A percentile compares a stretch with the other conserved stretches of the same genome.
Evolutionary conservation across 176 grass and related monocot species (phyloP).

Genomic region (Zoysia pacifica): DNA sequence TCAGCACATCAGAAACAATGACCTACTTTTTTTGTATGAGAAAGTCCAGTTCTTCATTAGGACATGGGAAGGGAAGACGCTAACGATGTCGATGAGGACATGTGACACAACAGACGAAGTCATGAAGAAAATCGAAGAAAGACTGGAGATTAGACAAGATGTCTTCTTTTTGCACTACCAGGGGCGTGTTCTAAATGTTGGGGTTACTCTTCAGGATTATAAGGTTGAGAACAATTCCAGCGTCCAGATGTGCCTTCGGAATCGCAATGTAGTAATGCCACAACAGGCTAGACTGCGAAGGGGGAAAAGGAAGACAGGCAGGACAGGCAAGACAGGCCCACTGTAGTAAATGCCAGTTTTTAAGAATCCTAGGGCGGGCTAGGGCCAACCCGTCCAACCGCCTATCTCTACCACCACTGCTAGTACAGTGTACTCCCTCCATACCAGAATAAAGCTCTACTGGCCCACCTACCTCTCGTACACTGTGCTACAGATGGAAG

Average conservation of each 20-base stretch:
- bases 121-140: conserved; percentile 18
- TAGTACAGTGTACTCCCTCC: too few relatives aligned
- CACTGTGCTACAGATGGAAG: too few relatives aligned
- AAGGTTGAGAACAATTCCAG: conserved; percentile 25
- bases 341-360: too few relatives aligned
- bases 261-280: neutral
- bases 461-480: too few relatives aligned
- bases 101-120: conserved; percentile 10
- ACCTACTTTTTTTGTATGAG: conserved; percentile 3
- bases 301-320: too few relatives aligned
- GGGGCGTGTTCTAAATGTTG: conserved; percentile 29
- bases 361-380: too few relatives aligned
- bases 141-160: neutral
- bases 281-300: too few relatives aligned
- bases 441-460: too few relatives aligned
- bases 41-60: conserved; percentile 30
- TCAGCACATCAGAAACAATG: conserved; percentile 20
- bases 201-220: conserved; percentile 19
- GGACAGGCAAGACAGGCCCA: too few relatives aligned
- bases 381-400: too few relatives aligned
- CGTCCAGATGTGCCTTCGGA: conserved; percentile 15
- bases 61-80: conserved; percentile 40
- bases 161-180: conserved; percentile 33
- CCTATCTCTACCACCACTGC: too few relatives aligned
- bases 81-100: conserved; percentile 14